These are phyloP conservation scores for Physcomitrellopsis africana DNA, from an alignment of 225 moss, liverwort and hornwort genomes.

Conservation along the genomic window DNA sequence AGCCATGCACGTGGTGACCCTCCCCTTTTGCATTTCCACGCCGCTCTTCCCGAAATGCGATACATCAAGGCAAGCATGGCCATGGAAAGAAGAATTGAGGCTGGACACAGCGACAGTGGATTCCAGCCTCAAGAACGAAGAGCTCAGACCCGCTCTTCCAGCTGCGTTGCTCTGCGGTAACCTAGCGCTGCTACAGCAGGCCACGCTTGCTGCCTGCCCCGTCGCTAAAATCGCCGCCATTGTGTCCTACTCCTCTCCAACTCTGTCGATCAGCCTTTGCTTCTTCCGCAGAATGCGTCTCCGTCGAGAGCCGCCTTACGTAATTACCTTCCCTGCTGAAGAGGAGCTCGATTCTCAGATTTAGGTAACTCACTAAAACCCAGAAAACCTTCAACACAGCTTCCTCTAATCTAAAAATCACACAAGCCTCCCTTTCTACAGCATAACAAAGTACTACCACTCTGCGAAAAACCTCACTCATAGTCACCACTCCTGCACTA, in stretches of 20 bases:
- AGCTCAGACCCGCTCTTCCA: conserved; percentile 28
- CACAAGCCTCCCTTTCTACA: not conserved
- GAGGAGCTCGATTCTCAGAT: not conserved
- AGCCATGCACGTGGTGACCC: conserved; percentile 73
- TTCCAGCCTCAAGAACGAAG: conserved; percentile 49
- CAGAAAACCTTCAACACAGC: not conserved
- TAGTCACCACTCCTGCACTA: not conserved
- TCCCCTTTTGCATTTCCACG: conserved; percentile 43
- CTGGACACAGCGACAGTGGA: conserved; percentile 46
- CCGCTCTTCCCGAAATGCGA: conserved; percentile 24
- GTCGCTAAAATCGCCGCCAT: conserved; percentile 51
- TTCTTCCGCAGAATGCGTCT: not conserved
- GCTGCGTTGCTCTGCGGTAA: conserved; percentile 27
- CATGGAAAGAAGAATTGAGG: conserved; percentile 67
- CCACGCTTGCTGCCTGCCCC: conserved; percentile 40
- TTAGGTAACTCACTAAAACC: not conserved
- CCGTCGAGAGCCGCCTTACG: not conserved
- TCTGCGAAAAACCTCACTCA: not conserved
- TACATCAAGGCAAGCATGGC: conserved; percentile 44
- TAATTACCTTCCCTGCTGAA: not conserved
- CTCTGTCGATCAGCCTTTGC: not conserved
- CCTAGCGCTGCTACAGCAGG: conserved; percentile 44
- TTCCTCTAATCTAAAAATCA: not conserved
- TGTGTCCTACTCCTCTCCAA: not conserved
- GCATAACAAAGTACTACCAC: not conserved